These are phyloP conservation scores for Staphylotrichum tortipilum DNA, from an alignment of 495 filamentous ascomycete species.

Conservation along the genomic window DNA sequence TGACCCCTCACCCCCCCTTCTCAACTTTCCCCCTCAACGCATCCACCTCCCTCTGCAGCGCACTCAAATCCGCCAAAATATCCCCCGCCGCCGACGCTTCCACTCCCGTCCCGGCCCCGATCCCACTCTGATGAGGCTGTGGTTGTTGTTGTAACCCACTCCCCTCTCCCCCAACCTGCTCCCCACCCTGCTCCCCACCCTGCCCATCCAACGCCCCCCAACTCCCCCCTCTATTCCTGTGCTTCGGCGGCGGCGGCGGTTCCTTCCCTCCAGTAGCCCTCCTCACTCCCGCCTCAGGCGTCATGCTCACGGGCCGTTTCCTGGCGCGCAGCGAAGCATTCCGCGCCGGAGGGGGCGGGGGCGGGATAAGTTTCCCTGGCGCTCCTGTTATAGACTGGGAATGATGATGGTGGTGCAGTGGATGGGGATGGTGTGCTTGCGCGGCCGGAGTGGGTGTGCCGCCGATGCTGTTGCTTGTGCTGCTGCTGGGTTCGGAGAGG, in stretches of 20 bases:
- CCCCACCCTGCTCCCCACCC: neutral
- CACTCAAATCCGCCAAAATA: constrained; percentile 58
- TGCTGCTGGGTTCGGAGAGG: too few species aligned
- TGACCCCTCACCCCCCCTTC: neutral
- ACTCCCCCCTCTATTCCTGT: constrained; percentile 38
- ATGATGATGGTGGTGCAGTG: too few species aligned
- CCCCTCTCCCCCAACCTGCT: too few species aligned
- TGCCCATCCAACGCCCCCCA: constrained; percentile 38
- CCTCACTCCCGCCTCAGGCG: neutral
- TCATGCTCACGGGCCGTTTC: constrained; percentile 26
- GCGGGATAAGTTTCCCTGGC: constrained; percentile 27
- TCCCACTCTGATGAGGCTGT: too few species aligned
- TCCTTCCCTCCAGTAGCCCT: neutral
- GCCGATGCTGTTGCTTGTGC: too few species aligned
- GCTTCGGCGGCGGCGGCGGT: constrained; percentile 53
- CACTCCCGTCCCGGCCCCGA: too few species aligned
- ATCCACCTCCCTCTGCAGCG: constrained; percentile 65
- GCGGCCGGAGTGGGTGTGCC: too few species aligned
- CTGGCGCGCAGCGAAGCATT: constrained; percentile 30
- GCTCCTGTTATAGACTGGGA: too few species aligned
- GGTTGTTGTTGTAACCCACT: too few species aligned
- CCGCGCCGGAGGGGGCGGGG: constrained; percentile 37
- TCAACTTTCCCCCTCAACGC: constrained; percentile 53
- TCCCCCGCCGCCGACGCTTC: constrained; percentile 33
- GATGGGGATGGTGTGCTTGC: too few species aligned